A percentile compares a stretch with the other conserved stretches of the same genome.
These are phyloP conservation scores for Hypoxylon subgilvum DNA, from an alignment of 495 filamentous ascomycete species.

Conservation along the genomic window DNA sequence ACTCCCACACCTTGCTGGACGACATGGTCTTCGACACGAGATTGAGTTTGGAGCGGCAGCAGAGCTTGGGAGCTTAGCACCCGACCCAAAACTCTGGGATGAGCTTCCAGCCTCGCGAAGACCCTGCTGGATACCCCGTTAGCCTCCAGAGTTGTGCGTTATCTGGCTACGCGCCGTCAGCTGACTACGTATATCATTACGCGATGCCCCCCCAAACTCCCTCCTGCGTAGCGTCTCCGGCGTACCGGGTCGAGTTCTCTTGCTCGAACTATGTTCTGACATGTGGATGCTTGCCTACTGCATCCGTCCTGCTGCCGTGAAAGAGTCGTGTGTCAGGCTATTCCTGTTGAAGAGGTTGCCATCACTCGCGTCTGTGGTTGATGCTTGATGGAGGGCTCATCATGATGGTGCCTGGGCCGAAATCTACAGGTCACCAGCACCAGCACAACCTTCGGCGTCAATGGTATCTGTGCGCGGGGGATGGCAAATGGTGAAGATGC, in stretches of 20 bases:
- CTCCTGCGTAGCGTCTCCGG: constrained; percentile 10
- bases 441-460: background rate
- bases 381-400: background rate
- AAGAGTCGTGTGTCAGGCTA: background rate
- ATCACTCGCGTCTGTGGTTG: background rate
- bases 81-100: constrained; percentile 25
- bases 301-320: background rate
- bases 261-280: constrained; percentile 4
- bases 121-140: constrained; percentile 16
- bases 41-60: constrained; percentile 30
- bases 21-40: background rate
- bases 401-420: background rate
- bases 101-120: constrained; percentile 10
- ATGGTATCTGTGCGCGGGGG: background rate
- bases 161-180: constrained; percentile 22
- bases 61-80: constrained; percentile 4
- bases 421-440: background rate
- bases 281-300: constrained; percentile 7
- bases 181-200: constrained; percentile 37
- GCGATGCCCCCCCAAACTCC: constrained; percentile 7
- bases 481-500: background rate
- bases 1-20: no score
- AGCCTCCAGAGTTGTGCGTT: constrained; percentile 12
- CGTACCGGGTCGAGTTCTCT: constrained; percentile 7
- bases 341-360: background rate